A percentile compares a stretch with the other conserved stretches of the same genome.
Evolutionary conservation across 2,329 filamentous ascomycete species (phyloP).

Genomic region (Colletotrichum salicis): DNA sequence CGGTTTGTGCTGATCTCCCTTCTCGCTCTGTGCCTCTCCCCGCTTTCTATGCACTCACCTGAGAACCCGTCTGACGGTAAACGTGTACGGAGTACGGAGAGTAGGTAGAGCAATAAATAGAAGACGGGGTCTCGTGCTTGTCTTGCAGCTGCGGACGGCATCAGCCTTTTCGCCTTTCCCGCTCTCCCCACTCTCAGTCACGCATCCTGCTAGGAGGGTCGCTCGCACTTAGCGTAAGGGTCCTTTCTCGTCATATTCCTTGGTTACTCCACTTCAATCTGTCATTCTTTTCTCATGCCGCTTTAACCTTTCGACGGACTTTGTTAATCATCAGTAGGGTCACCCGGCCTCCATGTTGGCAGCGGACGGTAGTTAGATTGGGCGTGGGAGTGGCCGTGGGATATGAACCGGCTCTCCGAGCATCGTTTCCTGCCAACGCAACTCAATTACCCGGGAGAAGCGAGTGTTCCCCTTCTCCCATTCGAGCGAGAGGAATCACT

Average conservation of each 20-base stretch:
- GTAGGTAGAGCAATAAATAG: conserved; percentile 19
- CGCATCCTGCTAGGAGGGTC: background rate
- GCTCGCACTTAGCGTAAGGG: background rate
- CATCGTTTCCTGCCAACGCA: background rate
- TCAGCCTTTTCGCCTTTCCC: conserved; percentile 13
- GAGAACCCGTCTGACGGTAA: background rate
- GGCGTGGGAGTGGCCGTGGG: conserved; percentile 11
- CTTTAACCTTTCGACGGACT: background rate
- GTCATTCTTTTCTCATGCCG: background rate
- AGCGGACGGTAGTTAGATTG: background rate
- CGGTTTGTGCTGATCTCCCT: conserved; percentile 28
- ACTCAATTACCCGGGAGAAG: background rate
- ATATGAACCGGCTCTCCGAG: conserved; percentile 12
- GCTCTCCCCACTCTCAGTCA: conserved; percentile 16
- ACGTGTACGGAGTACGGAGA: background rate
- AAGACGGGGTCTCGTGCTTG: conserved; percentile 20
- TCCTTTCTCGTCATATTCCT: background rate
- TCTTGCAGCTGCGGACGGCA: conserved; percentile 4
- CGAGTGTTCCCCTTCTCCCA: background rate
- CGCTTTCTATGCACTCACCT: conserved; percentile 3
- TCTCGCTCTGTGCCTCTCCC: conserved; percentile 13
- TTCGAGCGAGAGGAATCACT: background rate
- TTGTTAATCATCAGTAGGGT: background rate
- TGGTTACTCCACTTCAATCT: background rate
- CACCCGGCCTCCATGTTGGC: background rate